phyloP scores from a whole-genome alignment of 106 monocot genomes.

The Phalaenopsis equestris region DNA sequence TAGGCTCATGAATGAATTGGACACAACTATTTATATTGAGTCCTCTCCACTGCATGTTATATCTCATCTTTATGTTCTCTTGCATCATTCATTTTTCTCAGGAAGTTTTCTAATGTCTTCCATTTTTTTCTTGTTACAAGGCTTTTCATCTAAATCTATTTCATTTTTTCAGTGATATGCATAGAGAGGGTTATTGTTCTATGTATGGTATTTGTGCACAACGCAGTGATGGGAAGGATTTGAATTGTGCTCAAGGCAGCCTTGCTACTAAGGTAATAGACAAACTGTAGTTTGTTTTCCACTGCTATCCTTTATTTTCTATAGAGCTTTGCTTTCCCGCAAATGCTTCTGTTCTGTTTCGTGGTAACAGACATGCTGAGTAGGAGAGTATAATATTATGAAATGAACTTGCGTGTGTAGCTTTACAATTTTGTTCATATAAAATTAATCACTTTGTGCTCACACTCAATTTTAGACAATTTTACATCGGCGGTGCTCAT shows the following conservation, averaged over 20 bases:
- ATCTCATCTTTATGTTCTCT: background rate
- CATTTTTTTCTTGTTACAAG: background rate
- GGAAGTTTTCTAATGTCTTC: background rate
- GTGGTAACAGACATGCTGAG: background rate
- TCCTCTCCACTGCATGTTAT: background rate
- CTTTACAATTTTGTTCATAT: constrained; percentile 1
- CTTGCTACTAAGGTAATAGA: constrained; percentile 55
- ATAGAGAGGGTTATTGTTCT: constrained; percentile 67
- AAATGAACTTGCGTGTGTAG: background rate
- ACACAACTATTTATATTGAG: background rate
- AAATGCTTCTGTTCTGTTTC: background rate
- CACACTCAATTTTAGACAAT: background rate
- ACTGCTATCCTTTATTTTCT: background rate
- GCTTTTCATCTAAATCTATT: background rate
- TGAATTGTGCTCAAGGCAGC: constrained; percentile 47
- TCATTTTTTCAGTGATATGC: constrained; percentile 22
- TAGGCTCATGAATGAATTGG: background rate
- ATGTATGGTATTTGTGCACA: constrained; percentile 84
- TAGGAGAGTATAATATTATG: background rate
- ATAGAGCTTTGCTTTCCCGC: background rate
- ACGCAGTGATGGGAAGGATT: constrained; percentile 67
- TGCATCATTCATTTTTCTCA: too few species aligned
- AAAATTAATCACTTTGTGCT: background rate
- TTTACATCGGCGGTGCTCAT: background rate
- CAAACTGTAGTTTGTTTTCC: background rate